Base-by-base conservation (phyloP, 495 filamentous ascomycete genomes). In the Aspergillus ellipticus region DNA sequence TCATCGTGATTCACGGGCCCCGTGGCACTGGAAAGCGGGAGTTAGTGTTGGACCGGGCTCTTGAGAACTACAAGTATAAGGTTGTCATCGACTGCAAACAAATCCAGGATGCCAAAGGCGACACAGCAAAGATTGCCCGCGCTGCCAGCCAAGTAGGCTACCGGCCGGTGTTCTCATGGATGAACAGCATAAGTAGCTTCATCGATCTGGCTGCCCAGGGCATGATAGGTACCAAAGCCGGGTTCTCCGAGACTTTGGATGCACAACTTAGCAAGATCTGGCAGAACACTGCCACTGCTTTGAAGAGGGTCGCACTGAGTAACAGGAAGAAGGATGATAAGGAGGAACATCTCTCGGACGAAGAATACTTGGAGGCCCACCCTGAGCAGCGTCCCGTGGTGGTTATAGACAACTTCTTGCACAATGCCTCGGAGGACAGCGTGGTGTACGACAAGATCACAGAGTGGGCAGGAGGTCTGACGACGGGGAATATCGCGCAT, bases 81-180 rank as follows among this genome's bases (percentile, higher is more conserved):
- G 72, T 98, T 0, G 73, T 95, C n/a, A 85, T 98, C 47, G 94
- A 98, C 69, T 97, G 93, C 75, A 96, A 96, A 66, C 86, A 89
- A 4, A 89, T 97, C 16, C 86, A 92, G 52, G 93, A 98, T 64
- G 92, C 94, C 2, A 84, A 88, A 24, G 94, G 94, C 0, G 94
- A 98, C 68, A 85, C 85, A n/a, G 83, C 85, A 3, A 96, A 89
- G 6, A 97, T 98, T 51, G 76, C 79, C 53, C 85, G 88, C 46
- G 88, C 91, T 2, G 95, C 95, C 2, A 68, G 73, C 5, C 82
- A 93, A 62, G 94, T 97, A 53, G 94, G 94, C 37, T 98, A 97
- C 62, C 78, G 90, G 1, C 94, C 94, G 0, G 82, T 98, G 6
- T 98, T 98, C 69, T 93, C 89, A 0, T 98, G 91, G 89, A 86